A percentile compares a stretch with the other conserved stretches of the same genome.
Evolutionary conservation across 148 eudicot species (phyloP).

Genomic region (Spergularia bocconei): DNA sequence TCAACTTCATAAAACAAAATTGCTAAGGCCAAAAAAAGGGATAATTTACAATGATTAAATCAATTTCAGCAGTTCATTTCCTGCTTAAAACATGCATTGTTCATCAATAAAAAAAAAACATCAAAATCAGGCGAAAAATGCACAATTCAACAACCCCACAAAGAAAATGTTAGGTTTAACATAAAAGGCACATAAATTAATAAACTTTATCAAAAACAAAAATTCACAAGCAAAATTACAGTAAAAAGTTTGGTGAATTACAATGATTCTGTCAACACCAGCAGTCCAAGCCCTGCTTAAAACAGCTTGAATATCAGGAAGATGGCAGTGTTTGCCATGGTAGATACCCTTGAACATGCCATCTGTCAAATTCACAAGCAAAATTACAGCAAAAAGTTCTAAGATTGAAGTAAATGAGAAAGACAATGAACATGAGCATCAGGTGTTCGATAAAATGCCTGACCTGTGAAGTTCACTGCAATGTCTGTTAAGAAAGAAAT

Average conservation of each 20-base stretch:
- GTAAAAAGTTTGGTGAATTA: too few relatives aligned
- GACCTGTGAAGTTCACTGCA: conserved; percentile 96
- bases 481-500: conserved; percentile 49
- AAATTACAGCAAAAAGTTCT: background rate
- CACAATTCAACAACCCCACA: background rate
- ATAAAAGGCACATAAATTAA: background rate
- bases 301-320: conserved; percentile 46
- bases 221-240: too few relatives aligned
- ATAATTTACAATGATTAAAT: too few relatives aligned
- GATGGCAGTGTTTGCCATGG: conserved; percentile 66
- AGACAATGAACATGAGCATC: conserved; percentile 1
- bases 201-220: background rate
- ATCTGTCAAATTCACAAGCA: conserved; percentile 42
- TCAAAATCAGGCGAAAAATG: too few relatives aligned
- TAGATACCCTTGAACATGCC: conserved; percentile 90
- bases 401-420: background rate
- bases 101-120: too few relatives aligned
- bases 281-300: conserved; percentile 86
- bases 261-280: conserved; percentile 89
- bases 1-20: background rate
- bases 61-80: too few relatives aligned
- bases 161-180: too few relatives aligned
- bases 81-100: background rate
- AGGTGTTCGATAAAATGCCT: conserved; percentile 24
- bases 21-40: background rate